Percentiles rank a stretch among this genome's conserved stretches.
phyloP scores from a whole-genome alignment of 2,329 filamentous ascomycete genomes.

The Arthrobotrys sphaeroides region DNA sequence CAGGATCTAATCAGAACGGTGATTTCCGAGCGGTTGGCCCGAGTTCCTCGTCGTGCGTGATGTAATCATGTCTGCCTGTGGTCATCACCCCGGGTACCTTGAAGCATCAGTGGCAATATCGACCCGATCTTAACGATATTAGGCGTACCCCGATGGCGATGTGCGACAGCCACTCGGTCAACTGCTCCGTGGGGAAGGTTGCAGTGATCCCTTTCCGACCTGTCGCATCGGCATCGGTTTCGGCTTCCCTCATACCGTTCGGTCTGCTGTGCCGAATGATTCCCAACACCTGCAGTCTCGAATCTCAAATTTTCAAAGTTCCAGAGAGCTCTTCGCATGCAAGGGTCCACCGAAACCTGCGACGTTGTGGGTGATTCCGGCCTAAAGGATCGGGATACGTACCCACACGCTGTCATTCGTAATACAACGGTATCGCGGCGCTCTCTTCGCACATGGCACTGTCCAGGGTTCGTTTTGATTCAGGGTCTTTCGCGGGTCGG shows the following conservation, averaged over 20 bases:
- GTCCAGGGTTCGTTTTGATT: conserved; percentile 10
- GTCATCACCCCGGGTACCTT: background rate
- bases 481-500: conserved; percentile 7
- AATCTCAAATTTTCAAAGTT: background rate
- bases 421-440: conserved; percentile 6
- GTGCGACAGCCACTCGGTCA: conserved; percentile 25
- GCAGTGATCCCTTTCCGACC: background rate
- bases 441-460: conserved; percentile 1
- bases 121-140: conserved; percentile 17
- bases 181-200: conserved; percentile 33
- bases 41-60: conserved; percentile 7
- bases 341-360: conserved; percentile 3
- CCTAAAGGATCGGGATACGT: conserved; percentile 18
- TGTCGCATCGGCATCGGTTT: conserved; percentile 27
- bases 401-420: conserved; percentile 5
- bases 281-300: no score
- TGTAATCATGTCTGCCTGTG: conserved; percentile 6
- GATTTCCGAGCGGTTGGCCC: conserved; percentile 3
- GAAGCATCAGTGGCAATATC: conserved; percentile 5
- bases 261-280: conserved; percentile 3
- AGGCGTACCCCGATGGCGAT: conserved; percentile 43
- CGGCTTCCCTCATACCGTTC: conserved; percentile 22
- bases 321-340: conserved; percentile 11
- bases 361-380: conserved; percentile 4
- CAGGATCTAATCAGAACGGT: background rate